Evolutionary conservation across 495 filamentous ascomycete species (phyloP).

Genomic region (Tuber melanosporum): DNA sequence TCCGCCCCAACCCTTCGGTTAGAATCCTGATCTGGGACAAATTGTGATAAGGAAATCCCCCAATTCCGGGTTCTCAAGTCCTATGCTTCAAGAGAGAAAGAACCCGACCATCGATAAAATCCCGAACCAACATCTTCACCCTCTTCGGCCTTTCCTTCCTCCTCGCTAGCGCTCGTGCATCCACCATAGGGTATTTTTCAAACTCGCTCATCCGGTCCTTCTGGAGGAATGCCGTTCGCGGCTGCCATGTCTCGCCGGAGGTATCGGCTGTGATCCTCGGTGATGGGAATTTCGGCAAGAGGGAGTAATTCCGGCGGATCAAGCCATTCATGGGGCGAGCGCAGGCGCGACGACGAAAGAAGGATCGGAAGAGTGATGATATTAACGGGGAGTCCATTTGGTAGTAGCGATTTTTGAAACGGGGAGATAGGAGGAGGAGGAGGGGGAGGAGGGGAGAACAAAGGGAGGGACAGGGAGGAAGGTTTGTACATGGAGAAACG

Average conservation of each 20-base stretch:
- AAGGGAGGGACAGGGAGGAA: neutral
- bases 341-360: slow-evolving; percentile 69
- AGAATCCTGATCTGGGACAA: neutral
- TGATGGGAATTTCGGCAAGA: slow-evolving; percentile 32
- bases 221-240: slow-evolving; percentile 62
- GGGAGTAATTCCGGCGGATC: neutral
- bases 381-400: slow-evolving; percentile 78
- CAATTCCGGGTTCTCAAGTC: neutral
- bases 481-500: slow-evolving; percentile 7
- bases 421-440: neutral
- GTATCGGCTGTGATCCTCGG: slow-evolving; percentile 37
- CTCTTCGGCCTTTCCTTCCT: slow-evolving; percentile 69
- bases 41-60: neutral
- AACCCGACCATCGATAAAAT: slow-evolving; percentile 86
- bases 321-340: slow-evolving; percentile 18
- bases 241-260: slow-evolving; percentile 59
- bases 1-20: neutral
- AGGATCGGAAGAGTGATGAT: slow-evolving; percentile 69
- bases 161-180: slow-evolving; percentile 64
- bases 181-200: slow-evolving; percentile 71
- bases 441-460: neutral
- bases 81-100: neutral
- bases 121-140: slow-evolving; percentile 93
- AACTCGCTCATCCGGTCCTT: slow-evolving; percentile 74
- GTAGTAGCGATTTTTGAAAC: slow-evolving; percentile 4